phyloP scores from a whole-genome alignment of 2,329 filamentous ascomycete genomes.

The Pseudopithomyces maydicus region DNA sequence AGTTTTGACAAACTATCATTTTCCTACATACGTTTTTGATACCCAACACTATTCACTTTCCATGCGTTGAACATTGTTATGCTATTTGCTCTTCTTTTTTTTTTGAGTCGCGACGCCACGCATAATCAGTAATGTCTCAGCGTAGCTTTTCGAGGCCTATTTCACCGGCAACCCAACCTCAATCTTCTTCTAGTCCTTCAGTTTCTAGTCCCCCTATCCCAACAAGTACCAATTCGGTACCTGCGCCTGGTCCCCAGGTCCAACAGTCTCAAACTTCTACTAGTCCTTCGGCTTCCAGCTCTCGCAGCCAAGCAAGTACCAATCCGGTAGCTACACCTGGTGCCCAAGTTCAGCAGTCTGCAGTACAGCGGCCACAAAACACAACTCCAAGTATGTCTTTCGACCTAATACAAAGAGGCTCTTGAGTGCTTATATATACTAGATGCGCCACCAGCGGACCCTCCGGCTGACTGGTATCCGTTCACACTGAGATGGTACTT shows the following conservation, averaged over 20 bases:
- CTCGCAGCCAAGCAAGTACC: not conserved
- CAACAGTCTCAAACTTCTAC: not conserved
- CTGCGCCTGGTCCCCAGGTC: not conserved
- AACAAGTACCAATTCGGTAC: not conserved
- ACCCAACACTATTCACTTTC: not conserved
- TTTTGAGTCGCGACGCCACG: not conserved
- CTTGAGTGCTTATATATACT: not conserved
- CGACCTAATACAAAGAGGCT: not conserved
- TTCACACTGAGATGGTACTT: constrained; percentile 22
- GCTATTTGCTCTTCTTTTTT: not conserved
- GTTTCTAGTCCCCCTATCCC: not conserved
- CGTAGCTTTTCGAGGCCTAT: not conserved
- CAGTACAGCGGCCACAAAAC: not conserved
- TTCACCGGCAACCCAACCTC: not conserved
- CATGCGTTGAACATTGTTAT: not conserved
- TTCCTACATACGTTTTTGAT: not conserved
- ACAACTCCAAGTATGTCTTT: not conserved
- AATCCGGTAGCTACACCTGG: not conserved
- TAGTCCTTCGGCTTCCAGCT: not conserved
- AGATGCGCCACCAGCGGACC: not conserved
- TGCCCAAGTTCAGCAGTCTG: not conserved
- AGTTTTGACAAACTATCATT: not conserved
- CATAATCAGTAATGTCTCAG: not conserved
- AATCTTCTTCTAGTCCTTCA: not conserved
- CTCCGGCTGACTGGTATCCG: constrained; percentile 13